phyloP scores from a whole-genome alignment of 768 basidiomycete species.

The Trametes cingulata region DNA sequence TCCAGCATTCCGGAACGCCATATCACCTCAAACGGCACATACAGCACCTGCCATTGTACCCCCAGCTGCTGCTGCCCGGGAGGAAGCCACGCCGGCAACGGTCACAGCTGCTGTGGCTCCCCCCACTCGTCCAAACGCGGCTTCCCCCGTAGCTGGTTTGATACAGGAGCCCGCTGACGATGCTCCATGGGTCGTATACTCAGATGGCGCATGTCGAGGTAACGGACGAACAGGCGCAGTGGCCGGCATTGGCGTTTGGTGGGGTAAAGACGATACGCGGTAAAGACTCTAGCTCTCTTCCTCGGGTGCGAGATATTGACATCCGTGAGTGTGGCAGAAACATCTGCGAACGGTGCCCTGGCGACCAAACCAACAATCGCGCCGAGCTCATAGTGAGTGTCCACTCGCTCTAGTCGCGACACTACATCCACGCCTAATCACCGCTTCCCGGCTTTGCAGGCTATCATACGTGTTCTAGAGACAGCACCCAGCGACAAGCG shows the following conservation, averaged over 20 bases:
- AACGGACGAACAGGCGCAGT: slow-evolving; percentile 68
- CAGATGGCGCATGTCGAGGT: slow-evolving; percentile 82
- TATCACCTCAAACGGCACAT: too few species aligned
- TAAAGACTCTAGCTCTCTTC: slow-evolving; percentile 24
- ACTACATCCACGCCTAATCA: neutral
- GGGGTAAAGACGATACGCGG: slow-evolving; percentile 70
- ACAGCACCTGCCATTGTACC: neutral
- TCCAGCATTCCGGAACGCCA: neutral
- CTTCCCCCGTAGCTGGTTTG: neutral
- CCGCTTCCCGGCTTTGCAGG: slow-evolving; percentile 46
- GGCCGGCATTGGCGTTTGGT: slow-evolving; percentile 90
- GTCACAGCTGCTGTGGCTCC: neutral
- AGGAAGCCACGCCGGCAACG: too few species aligned
- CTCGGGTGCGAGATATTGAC: neutral
- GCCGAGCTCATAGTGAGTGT: slow-evolving; percentile 79
- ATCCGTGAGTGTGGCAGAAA: slow-evolving; percentile 51
- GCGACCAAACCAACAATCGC: slow-evolving; percentile 81
- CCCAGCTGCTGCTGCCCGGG: too few species aligned
- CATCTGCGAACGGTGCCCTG: slow-evolving; percentile 77
- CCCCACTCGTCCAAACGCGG: neutral
- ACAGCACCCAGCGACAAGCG: slow-evolving; percentile 54
- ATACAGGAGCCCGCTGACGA: neutral
- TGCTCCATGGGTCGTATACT: slow-evolving; percentile 59
- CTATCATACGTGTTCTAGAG: slow-evolving; percentile 83
- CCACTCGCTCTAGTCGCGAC: neutral